Base-by-base conservation (phyloP, 2,329 filamentous ascomycete genomes). In the Aureobasidium mangrovei region DNA sequence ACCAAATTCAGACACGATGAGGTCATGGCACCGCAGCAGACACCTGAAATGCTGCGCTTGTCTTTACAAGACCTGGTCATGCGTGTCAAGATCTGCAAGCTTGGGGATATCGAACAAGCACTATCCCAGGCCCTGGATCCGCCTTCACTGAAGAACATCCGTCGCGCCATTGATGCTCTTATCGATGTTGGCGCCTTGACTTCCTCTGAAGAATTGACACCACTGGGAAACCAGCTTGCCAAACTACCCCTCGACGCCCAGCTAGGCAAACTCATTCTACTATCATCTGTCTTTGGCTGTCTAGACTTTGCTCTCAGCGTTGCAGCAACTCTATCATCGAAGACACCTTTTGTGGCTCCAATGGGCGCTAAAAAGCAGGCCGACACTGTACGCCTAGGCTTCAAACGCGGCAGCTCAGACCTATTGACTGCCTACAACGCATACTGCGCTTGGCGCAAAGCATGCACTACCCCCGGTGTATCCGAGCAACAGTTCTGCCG, bases 61-160 rank as follows among this genome's bases (percentile, higher is more conserved):
- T 96, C 93, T 0, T 75, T 98, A 8, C 93, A 98, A 69, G 93
- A 98, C 65, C 76, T 98, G 8, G 90, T 95, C 4, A 91, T 98
- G 67, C 84, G 93, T 7, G 91, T 97, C 60, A 98, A 98, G 72
- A 95, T 96, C 43, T 98, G 91, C 75, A 95, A 94, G 65, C 80
- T 98, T 41, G 93, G 93, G 8, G 85, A 88, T 39, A 95, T 97
- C 53, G 91, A 97, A 66, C 82, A 91, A 62, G 96, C 91, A 0
- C 77, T 98, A 7, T 81, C 86, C 26, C 83, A 91, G 68, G 93
- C 93, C 3, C 76, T 98, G 12, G 93, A 98, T 65, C 86, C 91
- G 0, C 93, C 93, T 0, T 91, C 86, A 0, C 78, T 86, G 0
- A 95, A 91, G 72, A 98, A 97, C 62, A 94, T 98, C 45, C 85